Conservation (phyloP, 2,329 filamentous ascomycete genomes). For the Apiospora koreana region DNA sequence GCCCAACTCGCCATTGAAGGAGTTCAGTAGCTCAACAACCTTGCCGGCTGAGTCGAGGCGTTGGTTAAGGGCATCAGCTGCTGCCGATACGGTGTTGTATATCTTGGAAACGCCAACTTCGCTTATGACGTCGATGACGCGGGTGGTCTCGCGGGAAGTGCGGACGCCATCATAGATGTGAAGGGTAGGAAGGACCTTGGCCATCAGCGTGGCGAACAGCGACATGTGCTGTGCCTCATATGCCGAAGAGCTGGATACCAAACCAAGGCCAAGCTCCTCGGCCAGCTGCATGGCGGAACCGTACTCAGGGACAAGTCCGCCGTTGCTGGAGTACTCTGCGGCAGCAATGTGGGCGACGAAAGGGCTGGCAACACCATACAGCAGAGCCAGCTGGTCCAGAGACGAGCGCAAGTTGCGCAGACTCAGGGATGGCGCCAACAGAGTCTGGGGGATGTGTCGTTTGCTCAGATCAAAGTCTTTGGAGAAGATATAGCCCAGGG, state of each 20-base stretch:
- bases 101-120: conserved; percentile 67
- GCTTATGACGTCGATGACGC: conserved; percentile 80
- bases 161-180: conserved; percentile 88
- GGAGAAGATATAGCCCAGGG: conserved; percentile 96
- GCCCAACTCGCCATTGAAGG: conserved; percentile 87
- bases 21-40: conserved; percentile 66
- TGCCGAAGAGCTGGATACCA: conserved; percentile 82
- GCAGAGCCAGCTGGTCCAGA: conserved; percentile 86
- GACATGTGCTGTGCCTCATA: conserved; percentile 97
- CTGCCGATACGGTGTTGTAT: conserved; percentile 66
- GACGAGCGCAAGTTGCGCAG: conserved; percentile 78
- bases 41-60: conserved; percentile 74
- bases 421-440: conserved; percentile 83
- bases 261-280: conserved; percentile 85
- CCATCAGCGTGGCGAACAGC: conserved; percentile 80
- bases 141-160: conserved; percentile 78
- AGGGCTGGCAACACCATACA: conserved; percentile 90
- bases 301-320: conserved; percentile 86
- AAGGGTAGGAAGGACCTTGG: conserved; percentile 76
- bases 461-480: conserved; percentile 93
- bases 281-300: conserved; percentile 75
- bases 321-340: conserved; percentile 72
- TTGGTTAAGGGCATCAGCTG: conserved; percentile 61
- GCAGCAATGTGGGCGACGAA: conserved; percentile 92
- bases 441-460: conserved; percentile 86